Base-by-base conservation (phyloP, 768 basidiomycete genomes). In the Leccinum disarticulatum region DNA sequence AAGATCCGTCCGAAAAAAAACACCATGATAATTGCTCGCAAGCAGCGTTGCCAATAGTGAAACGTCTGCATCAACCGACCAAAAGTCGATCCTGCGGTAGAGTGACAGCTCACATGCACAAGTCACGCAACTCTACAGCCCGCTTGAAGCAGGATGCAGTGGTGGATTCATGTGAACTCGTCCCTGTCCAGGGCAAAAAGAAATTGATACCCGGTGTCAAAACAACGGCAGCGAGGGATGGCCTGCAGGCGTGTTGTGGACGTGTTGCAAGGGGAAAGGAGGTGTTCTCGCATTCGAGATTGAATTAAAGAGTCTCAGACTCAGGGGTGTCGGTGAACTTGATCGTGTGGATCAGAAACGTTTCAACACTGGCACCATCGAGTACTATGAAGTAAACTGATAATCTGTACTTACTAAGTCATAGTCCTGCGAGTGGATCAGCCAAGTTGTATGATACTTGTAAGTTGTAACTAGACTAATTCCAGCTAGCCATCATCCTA, bases 311-410 rank as follows among this genome's bases (percentile, higher is more conserved):
- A 62, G 56, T 64, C 63, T 62, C 66, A 55, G 57, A 55, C 64
- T 62, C 67, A 71, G 67, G 64, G 68, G 54, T 54, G 51, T n/a
- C 10, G 51, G 28, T 52, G 51, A 52, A 52, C 41, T 43, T n/a
- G 41, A 43, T 43, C 47, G 33, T 43, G 69, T 71, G 64, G 68
- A 60, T 71, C 65, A 57, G 59, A 68, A 68, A 64, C 54, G 55
- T 67, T 68, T 70, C 68, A 65, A 48, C 31, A 38, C 57, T 22
- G 22, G 22, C 22, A 22, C 57, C 59, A 59, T 58, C 19, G 43
- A 27, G 15, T 31, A 53, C 22, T 33, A 36, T 36, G 59, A 57
- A 55, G 64, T 51, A 54, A 61, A 64, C 28, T n/a, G 22, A 28
- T 28, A 43, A 43, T 52, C 48, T 46, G 43, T 27, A n/a, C 52